Evolutionary conservation across 768 basidiomycete species (phyloP).

Genomic region (Hemileccinum impolitum): DNA sequence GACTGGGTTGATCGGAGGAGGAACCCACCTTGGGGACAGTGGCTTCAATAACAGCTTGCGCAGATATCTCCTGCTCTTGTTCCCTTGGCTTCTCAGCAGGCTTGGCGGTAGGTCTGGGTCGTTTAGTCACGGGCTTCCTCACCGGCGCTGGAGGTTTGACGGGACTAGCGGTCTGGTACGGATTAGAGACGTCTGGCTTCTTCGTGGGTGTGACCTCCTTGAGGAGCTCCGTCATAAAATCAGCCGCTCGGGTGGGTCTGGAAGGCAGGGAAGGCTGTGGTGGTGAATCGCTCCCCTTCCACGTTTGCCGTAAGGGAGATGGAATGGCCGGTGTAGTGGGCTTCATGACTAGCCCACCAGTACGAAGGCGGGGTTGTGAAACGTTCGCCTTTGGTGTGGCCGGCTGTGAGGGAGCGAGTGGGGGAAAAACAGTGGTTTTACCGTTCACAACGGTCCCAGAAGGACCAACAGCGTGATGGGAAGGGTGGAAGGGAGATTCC

Average conservation of each 20-base stretch:
- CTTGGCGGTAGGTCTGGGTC: slow-evolving; percentile 34
- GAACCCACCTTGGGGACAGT: slow-evolving; percentile 65
- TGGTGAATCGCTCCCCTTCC: slow-evolving; percentile 48
- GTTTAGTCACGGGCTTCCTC: slow-evolving; percentile 39
- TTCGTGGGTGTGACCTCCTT: slow-evolving; percentile 66
- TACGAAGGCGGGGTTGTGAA: slow-evolving; percentile 36
- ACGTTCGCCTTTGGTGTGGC: slow-evolving; percentile 29
- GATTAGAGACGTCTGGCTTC: slow-evolving; percentile 68
- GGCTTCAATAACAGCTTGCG: slow-evolving; percentile 73
- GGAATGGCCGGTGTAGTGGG: slow-evolving; percentile 63
- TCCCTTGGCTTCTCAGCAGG: slow-evolving; percentile 31
- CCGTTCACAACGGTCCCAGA: slow-evolving; percentile 28
- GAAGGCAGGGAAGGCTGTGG: slow-evolving; percentile 30
- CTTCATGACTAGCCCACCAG: slow-evolving; percentile 39
- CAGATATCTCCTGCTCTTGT: slow-evolving; percentile 37
- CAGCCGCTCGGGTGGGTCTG: slow-evolving; percentile 61
- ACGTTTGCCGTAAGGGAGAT: slow-evolving; percentile 73
- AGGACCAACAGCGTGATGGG: slow-evolving; percentile 24
- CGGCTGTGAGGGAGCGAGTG: slow-evolving; percentile 22
- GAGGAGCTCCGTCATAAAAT: slow-evolving; percentile 65
- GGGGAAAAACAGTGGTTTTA: slow-evolving; percentile 19
- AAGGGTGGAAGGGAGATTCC: slow-evolving; percentile 34
- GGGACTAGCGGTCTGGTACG: slow-evolving; percentile 72
- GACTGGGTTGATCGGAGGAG: slow-evolving; percentile 1
- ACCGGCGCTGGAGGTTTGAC: slow-evolving; percentile 48